Evolutionary conservation across 2,329 filamentous ascomycete genomes (phyloP).

Genomic region (Byssoonygena ceratinophila): DNA sequence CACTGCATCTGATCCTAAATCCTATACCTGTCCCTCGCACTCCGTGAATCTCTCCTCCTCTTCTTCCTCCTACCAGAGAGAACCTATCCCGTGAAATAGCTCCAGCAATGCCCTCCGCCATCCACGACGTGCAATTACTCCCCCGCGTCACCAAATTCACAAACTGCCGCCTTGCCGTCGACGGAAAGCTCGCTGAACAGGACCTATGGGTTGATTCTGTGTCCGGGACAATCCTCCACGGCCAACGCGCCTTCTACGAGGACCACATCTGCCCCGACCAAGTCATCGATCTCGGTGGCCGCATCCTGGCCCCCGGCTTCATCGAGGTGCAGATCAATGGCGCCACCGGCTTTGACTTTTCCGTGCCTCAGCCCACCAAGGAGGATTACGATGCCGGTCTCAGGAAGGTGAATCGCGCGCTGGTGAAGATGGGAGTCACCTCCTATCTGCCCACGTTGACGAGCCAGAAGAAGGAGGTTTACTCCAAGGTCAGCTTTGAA

Average conservation of each 20-base stretch:
- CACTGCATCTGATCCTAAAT: no score
- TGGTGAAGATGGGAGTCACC: conserved; percentile 73
- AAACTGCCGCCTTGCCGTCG: conserved; percentile 69
- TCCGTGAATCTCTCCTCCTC: no score
- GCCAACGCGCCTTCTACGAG: conserved; percentile 48
- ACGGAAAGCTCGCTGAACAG: conserved; percentile 55
- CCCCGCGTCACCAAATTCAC: conserved; percentile 70
- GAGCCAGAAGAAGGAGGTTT: conserved; percentile 65
- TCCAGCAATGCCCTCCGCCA: conserved; percentile 11
- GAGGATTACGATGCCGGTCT: conserved; percentile 63
- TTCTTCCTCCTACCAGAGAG: no score
- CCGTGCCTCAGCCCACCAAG: conserved; percentile 56
- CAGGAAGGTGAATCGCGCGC: conserved; percentile 55
- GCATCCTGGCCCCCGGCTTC: conserved; percentile 73
- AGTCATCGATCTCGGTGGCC: conserved; percentile 67
- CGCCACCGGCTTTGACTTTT: conserved; percentile 88
- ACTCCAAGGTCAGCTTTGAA: conserved; percentile 52
- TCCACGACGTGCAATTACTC: conserved; percentile 12
- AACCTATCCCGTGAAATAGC: no score
- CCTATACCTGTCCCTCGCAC: no score
- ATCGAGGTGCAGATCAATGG: conserved; percentile 91
- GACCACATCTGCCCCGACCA: conserved; percentile 51
- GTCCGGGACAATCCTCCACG: conserved; percentile 71
- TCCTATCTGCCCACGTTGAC: conserved; percentile 79
- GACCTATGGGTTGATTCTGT: conserved; percentile 82